A percentile compares a stretch with the other conserved stretches of the same genome.
Evolutionary conservation across 352 stramenopile genomes (phyloP).

Genomic region (Phytophthora crassamura): DNA sequence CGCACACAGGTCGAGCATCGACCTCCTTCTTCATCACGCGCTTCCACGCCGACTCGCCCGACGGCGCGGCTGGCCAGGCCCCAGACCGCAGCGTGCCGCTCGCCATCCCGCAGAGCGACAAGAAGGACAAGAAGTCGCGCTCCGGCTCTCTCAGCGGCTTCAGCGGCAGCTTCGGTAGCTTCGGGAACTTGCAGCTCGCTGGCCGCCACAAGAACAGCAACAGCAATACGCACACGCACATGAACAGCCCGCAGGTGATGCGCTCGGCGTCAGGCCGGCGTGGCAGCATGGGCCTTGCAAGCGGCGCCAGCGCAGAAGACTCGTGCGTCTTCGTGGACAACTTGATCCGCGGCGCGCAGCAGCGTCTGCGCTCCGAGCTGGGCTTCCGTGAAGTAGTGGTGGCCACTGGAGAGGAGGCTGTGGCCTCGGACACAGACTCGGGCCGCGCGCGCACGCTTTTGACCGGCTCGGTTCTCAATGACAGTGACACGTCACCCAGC

Average conservation of each 20-base stretch:
- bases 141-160: constrained; percentile 23
- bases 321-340: constrained; percentile 67
- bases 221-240: constrained; percentile 25
- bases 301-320: constrained; percentile 54
- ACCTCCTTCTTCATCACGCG: constrained; percentile 21
- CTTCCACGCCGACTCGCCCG: constrained; percentile 14
- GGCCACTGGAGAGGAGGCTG: constrained; percentile 55
- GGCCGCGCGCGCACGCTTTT: constrained; percentile 31
- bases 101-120: constrained; percentile 11
- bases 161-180: constrained; percentile 26
- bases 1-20: constrained; percentile 10
- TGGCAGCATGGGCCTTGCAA: constrained; percentile 29
- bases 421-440: constrained; percentile 28
- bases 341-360: constrained; percentile 71
- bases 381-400: constrained; percentile 74
- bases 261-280: constrained; percentile 16
- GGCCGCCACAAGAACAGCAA: constrained; percentile 18
- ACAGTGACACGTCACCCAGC: constrained; percentile 21
- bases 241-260: constrained; percentile 29
- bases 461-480: constrained; percentile 21
- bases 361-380: constrained; percentile 62
- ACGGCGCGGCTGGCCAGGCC: constrained; percentile 1
- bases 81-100: constrained; percentile 27
- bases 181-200: constrained; percentile 28
- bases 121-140: constrained; percentile 19